Conservation (phyloP, 805 yeast genomes). For the Hanseniaspora lachancei region DNA sequence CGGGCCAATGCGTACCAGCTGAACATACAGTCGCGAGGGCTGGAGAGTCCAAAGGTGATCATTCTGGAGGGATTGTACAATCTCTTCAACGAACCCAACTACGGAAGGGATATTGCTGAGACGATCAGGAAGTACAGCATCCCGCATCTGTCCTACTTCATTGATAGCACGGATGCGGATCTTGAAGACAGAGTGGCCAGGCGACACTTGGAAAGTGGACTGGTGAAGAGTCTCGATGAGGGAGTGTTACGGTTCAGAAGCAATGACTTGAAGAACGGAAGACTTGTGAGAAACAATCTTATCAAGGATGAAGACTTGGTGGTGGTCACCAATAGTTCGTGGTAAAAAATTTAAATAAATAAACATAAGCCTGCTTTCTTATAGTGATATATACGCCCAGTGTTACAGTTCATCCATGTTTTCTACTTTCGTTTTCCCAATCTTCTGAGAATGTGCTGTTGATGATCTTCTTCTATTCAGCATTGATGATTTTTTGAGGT, state of each 20-base stretch:
- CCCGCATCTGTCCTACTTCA: conserved; percentile 35
- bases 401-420: background rate
- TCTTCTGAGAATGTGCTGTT: background rate
- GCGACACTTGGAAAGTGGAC: conserved; percentile 52
- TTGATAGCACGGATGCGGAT: conserved; percentile 33
- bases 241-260: conserved; percentile 39
- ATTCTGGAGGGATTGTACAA: conserved; percentile 70
- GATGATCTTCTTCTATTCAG: conserved; percentile 7
- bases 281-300: conserved; percentile 17
- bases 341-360: background rate
- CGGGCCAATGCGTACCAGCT: conserved; percentile 39
- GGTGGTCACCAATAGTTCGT: background rate
- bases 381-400: background rate
- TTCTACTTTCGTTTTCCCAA: background rate
- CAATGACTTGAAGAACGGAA: conserved; percentile 58
- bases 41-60: conserved; percentile 35
- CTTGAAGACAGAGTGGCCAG: conserved; percentile 48
- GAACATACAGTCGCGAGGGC: conserved; percentile 18
- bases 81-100: conserved; percentile 42
- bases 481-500: conserved; percentile 3
- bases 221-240: conserved; percentile 34
- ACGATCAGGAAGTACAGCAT: conserved; percentile 22
- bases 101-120: conserved; percentile 30
- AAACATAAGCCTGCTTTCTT: background rate
- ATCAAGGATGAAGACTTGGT: background rate